Evolutionary conservation across 2,329 filamentous ascomycete species (phyloP), one percentile per base, ranked within the genome.

Genomic region (Xylaria sp.): DNA sequence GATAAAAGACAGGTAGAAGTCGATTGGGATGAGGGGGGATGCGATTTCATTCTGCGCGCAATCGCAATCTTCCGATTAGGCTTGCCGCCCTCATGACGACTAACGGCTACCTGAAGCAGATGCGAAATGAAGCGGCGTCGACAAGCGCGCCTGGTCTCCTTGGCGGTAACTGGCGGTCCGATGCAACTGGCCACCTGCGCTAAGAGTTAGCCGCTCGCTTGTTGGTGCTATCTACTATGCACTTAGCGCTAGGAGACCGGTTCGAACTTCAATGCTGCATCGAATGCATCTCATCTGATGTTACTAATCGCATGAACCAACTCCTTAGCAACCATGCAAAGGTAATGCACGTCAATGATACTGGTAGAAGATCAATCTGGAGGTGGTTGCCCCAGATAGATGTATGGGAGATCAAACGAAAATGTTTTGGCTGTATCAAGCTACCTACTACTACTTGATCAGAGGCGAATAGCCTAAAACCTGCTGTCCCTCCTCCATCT

Each of bases 371-470:
- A 61, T 53, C 27, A 39, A 42, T 21, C 17, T 11, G 39, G 47
- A 51, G 39, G 42, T 56, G 42, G 27, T 67, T 61, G 64, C 60
- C 48, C 67, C 32, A 55, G 64, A 57, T 61, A 32, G 34, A 68
- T 54, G 61, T 60, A 53, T 21, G 39, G 64, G 45, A 62, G 64
- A 67, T 69, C 68, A 69, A 58, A 69, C 67, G 39, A 42, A 14
- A 14, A 42, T 17, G 39, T 42, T 42, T 42, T 42, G 39, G 4
- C 39, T 30, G 32, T 21, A 62, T 34, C 50, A 21, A 45, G 34
- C 45, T 65, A 32, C 24, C 12, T 50, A 17, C 21, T 50, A 17
- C 21, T 48, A 36, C 55, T 39, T 48, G 14, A 54, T 39, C 12
- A 34, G 39, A 64, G 45, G 61, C 61, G 50, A 60, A 30, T 42